Conservation (phyloP, 2,329 filamentous ascomycete species). For the Scedosporium aurantiacum region DNA sequence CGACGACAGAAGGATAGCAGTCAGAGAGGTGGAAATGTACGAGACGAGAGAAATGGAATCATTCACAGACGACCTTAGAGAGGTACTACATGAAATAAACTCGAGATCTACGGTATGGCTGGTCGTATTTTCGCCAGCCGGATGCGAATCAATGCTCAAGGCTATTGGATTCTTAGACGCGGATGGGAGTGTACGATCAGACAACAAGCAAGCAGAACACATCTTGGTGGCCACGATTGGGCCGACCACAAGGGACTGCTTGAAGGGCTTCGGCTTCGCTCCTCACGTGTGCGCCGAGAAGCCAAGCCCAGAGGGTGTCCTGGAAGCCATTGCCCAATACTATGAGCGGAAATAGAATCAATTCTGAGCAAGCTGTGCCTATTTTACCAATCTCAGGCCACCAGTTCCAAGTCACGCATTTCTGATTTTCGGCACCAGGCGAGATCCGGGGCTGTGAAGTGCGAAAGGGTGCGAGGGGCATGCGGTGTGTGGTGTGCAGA, state of each 20-base stretch:
- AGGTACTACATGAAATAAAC: constrained; percentile 47
- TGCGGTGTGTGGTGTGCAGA: too few relatives aligned
- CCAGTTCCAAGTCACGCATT: not conserved
- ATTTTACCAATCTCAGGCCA: not conserved
- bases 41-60: constrained; percentile 72
- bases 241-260: constrained; percentile 74
- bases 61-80: constrained; percentile 58
- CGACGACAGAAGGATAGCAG: constrained; percentile 41
- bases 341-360: not conserved
- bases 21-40: constrained; percentile 78
- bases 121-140: constrained; percentile 48
- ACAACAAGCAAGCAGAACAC: constrained; percentile 23
- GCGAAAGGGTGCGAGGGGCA: too few relatives aligned
- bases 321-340: constrained; percentile 45
- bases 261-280: constrained; percentile 55
- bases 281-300: constrained; percentile 71
- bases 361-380: not conserved
- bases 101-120: constrained; percentile 43
- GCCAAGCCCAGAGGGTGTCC: constrained; percentile 73
- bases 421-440: not conserved
- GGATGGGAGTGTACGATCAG: constrained; percentile 9
- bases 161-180: constrained; percentile 40
- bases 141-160: constrained; percentile 51
- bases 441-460: too few relatives aligned
- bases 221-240: constrained; percentile 79